phyloP scores from a whole-genome alignment of 73 alveolate species.

The Paramecium primaurelia region DNA sequence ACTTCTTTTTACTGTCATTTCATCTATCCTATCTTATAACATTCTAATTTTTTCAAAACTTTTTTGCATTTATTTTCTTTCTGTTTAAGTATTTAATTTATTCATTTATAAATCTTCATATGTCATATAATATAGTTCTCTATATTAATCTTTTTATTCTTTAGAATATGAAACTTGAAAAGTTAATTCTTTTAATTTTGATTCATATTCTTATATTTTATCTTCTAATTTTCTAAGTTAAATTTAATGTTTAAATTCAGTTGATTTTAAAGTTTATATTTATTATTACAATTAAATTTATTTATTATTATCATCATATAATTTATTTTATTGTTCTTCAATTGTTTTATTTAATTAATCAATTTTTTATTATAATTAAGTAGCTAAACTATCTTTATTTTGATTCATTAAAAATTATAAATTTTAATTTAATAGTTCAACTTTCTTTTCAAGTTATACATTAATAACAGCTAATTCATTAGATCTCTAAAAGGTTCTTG shows the following conservation, averaged over 20 bases:
- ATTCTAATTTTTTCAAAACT: conserved; percentile 18
- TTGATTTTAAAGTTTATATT: neutral
- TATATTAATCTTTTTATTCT: neutral
- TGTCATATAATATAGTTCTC: neutral
- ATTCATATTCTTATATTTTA: neutral
- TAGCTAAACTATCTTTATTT: neutral
- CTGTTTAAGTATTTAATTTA: neutral
- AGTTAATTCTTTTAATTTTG: neutral
- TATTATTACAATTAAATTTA: neutral
- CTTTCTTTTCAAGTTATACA: neutral
- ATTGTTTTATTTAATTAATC: neutral
- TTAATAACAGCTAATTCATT: conserved; percentile 24
- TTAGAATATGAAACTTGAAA: neutral
- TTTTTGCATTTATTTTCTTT: neutral
- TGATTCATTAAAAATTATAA: neutral
- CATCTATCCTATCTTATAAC: conserved; percentile 42
- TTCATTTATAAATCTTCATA: neutral
- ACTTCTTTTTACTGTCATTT: conserved; percentile 39
- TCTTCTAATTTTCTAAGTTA: conserved; percentile 7
- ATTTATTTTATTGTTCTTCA: neutral
- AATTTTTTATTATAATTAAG: neutral
- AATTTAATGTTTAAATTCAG: conserved; percentile 29
- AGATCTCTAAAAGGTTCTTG: conserved; percentile 9
- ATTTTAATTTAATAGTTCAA: neutral
- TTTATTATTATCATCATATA: neutral